phyloP scores from a whole-genome alignment of 371 early-diverging fungal species.

The Fennellomyces sp. region DNA sequence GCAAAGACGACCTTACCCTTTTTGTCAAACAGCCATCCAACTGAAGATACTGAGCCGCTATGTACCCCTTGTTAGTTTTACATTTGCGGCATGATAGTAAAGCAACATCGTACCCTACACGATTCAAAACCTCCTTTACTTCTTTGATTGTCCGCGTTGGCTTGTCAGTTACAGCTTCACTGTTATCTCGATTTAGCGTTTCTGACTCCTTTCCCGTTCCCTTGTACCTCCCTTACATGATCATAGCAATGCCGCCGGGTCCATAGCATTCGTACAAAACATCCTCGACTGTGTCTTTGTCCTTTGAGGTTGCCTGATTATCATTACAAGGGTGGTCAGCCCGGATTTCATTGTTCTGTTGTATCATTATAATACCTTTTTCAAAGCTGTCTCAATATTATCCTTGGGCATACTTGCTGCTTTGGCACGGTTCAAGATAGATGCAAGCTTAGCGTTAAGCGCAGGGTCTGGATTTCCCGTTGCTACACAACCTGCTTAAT shows the following conservation, averaged over 20 bases:
- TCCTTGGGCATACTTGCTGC: constrained; percentile 71
- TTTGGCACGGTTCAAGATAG: constrained; percentile 66
- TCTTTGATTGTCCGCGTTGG: constrained; percentile 70
- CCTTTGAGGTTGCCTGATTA: constrained; percentile 32
- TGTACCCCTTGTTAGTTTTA: neutral
- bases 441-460: constrained; percentile 53
- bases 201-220: neutral
- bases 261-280: constrained; percentile 72
- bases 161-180: constrained; percentile 67
- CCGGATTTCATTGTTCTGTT: no score
- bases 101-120: constrained; percentile 39
- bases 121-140: constrained; percentile 64
- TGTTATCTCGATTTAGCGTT: no score
- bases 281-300: constrained; percentile 47
- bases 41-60: constrained; percentile 62
- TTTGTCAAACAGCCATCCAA: constrained; percentile 65
- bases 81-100: neutral
- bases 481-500: constrained; percentile 35
- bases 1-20: constrained; percentile 54
- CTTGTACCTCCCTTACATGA: constrained; percentile 48
- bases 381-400: constrained; percentile 72
- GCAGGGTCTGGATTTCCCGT: constrained; percentile 55
- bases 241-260: constrained; percentile 64
- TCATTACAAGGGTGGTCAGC: no score
- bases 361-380: constrained; percentile 43